Evolutionary conservation across 148 eudicot genomes (phyloP).

Genomic region (Euryodendron excelsum): DNA sequence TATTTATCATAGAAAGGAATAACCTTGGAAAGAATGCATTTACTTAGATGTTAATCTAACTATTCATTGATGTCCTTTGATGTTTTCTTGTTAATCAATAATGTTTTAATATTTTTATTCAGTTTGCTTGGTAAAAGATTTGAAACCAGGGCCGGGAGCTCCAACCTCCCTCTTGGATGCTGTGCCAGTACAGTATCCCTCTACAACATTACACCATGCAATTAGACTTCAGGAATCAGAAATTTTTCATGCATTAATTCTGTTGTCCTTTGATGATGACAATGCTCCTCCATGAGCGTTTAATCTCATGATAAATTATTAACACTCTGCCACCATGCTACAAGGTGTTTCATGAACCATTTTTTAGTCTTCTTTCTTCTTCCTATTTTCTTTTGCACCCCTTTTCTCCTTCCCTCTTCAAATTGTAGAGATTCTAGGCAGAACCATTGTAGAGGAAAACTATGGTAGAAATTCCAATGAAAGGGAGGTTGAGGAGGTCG

Average conservation of each 20-base stretch:
- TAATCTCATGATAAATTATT: neutral
- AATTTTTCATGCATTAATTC: neutral
- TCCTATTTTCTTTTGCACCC: neutral
- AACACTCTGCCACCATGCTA: neutral
- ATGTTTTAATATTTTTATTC: neutral
- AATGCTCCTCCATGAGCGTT: neutral
- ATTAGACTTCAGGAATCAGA: neutral
- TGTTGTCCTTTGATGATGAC: neutral
- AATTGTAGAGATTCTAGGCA: too few species aligned
- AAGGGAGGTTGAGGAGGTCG: too few species aligned
- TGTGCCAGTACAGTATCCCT: neutral
- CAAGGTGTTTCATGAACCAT: neutral
- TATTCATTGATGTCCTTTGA: neutral
- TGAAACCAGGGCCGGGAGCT: constrained; percentile 4
- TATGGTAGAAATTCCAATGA: too few species aligned
- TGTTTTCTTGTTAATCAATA: neutral
- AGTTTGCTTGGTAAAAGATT: neutral
- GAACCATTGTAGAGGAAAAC: too few species aligned
- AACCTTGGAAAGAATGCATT: neutral
- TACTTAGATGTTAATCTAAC: neutral
- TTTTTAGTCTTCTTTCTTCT: neutral
- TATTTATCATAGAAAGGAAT: neutral
- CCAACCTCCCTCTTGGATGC: neutral
- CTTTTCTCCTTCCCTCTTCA: neutral
- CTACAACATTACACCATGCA: constrained; percentile 1